Conservation (phyloP, 768 basidiomycete species). For the Boletus fagicola region DNA sequence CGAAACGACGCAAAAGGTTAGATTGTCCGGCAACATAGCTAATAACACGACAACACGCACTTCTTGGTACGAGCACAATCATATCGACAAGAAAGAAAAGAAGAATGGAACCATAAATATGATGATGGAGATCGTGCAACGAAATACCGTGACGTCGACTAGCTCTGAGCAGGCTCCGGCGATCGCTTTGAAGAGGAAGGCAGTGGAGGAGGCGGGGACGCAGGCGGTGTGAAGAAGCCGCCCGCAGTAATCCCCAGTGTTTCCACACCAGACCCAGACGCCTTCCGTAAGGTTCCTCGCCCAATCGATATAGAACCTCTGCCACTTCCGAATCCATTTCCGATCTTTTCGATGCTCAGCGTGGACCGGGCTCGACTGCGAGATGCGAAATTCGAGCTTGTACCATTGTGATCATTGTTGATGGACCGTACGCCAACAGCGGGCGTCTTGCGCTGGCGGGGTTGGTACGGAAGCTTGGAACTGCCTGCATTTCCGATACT, state of each 20-base stretch:
- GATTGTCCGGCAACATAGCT: not conserved
- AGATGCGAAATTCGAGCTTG: constrained; percentile 31
- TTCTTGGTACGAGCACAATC: not conserved
- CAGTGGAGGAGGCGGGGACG: constrained; percentile 25
- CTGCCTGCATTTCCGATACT: constrained; percentile 12
- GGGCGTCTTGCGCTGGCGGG: constrained; percentile 42
- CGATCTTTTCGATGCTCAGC: constrained; percentile 58
- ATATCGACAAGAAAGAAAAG: not conserved
- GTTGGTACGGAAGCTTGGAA: constrained; percentile 32
- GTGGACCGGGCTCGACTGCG: constrained; percentile 52
- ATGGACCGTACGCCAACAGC: constrained; percentile 34
- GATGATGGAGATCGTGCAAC: constrained; percentile 1
- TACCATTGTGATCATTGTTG: constrained; percentile 31
- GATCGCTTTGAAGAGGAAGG: constrained; percentile 16
- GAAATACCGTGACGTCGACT: not conserved
- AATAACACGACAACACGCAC: not conserved
- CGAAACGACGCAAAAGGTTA: not conserved
- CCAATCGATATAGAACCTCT: constrained; percentile 67
- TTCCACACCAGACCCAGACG: constrained; percentile 71
- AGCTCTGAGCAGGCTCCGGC: constrained; percentile 3
- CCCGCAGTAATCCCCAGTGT: constrained; percentile 71
- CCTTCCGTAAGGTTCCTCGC: constrained; percentile 57
- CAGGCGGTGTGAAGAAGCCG: constrained; percentile 72
- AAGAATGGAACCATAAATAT: not conserved
- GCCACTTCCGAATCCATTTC: constrained; percentile 32